Evolutionary conservation across 2,329 filamentous ascomycete genomes (phyloP).

Genomic region (Acephala macrosclerotiorum): DNA sequence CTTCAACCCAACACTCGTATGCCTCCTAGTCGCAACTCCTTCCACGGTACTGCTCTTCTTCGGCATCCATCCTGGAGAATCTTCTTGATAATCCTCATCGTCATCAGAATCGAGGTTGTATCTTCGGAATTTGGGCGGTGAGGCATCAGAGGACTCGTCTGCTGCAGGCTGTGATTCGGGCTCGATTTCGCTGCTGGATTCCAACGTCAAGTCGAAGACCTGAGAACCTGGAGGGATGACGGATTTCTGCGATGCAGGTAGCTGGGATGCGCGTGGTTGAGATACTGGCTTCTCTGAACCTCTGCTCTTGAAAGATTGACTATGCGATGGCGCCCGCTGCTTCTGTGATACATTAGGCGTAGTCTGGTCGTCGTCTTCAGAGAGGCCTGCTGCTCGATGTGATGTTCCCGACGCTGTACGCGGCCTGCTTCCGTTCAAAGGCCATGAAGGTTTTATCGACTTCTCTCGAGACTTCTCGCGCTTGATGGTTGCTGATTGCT

Average conservation of each 20-base stretch:
- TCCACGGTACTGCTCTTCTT: slow-evolving; percentile 28
- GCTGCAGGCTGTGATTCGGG: slow-evolving; percentile 11
- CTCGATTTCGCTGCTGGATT: slow-evolving; percentile 34
- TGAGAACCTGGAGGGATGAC: slow-evolving; percentile 46
- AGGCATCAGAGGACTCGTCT: slow-evolving; percentile 9
- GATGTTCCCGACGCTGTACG: slow-evolving; percentile 52
- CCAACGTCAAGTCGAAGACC: slow-evolving; percentile 46
- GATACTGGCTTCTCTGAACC: slow-evolving; percentile 16
- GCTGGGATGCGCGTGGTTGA: slow-evolving; percentile 21
- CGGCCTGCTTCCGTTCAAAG: slow-evolving; percentile 37
- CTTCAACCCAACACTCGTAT: slow-evolving; percentile 25
- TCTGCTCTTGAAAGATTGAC: slow-evolving; percentile 15
- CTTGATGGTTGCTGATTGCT: slow-evolving; percentile 40
- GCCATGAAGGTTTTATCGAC: slow-evolving; percentile 20
- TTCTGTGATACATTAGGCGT: slow-evolving; percentile 35
- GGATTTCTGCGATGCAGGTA: slow-evolving; percentile 10
- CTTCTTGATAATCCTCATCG: slow-evolving; percentile 12
- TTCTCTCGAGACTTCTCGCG: slow-evolving; percentile 31
- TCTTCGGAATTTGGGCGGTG: slow-evolving; percentile 6
- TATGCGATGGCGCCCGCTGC: slow-evolving; percentile 15
- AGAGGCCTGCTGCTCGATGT: slow-evolving; percentile 51
- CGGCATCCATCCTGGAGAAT: slow-evolving; percentile 27
- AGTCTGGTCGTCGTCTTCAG: slow-evolving; percentile 25
- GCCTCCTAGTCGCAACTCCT: slow-evolving; percentile 23
- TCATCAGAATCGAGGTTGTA: slow-evolving; percentile 11